These are phyloP conservation scores for Lentinula sp. DNA, from an alignment of 768 basidiomycete species.

Conservation along the genomic window DNA sequence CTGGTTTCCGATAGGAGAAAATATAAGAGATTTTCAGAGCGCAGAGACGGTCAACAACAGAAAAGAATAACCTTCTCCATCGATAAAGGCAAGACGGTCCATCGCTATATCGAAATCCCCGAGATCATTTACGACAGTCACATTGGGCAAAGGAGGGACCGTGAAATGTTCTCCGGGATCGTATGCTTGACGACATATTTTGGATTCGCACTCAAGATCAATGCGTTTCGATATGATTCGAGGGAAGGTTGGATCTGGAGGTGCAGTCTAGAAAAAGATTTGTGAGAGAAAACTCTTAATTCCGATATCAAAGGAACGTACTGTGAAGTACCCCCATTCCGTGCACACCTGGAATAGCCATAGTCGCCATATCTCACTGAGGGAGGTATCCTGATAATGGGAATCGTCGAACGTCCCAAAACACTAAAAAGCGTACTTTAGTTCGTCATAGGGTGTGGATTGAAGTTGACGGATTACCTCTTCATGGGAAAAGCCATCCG, in stretches of 20 bases:
- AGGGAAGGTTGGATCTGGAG: constrained; percentile 62
- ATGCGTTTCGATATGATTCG: constrained; percentile 77
- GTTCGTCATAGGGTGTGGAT: not conserved
- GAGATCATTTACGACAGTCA: constrained; percentile 74
- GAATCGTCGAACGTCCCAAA: constrained; percentile 78
- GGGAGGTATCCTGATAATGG: constrained; percentile 52
- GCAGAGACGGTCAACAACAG: not conserved
- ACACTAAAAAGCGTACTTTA: constrained; percentile 42
- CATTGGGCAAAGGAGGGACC: constrained; percentile 70
- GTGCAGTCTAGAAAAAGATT: constrained; percentile 50
- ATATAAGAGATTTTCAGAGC: not conserved
- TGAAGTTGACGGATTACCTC: constrained; percentile 28
- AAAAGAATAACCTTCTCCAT: constrained; percentile 59
- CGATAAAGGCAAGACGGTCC: constrained; percentile 82
- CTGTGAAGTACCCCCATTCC: constrained; percentile 91
- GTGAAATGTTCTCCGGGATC: constrained; percentile 69
- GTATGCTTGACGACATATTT: constrained; percentile 52
- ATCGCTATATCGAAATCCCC: constrained; percentile 82
- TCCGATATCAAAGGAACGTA: not conserved
- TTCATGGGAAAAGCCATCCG: constrained; percentile 39
- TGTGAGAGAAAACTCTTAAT: not conserved
- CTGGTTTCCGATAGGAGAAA: constrained; percentile 24
- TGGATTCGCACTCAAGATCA: constrained; percentile 44
- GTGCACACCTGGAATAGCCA: constrained; percentile 94
- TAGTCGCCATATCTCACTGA: constrained; percentile 74